phyloP scores from a whole-genome alignment of 2,329 filamentous ascomycete species.

The Boeremia lycopersici region DNA sequence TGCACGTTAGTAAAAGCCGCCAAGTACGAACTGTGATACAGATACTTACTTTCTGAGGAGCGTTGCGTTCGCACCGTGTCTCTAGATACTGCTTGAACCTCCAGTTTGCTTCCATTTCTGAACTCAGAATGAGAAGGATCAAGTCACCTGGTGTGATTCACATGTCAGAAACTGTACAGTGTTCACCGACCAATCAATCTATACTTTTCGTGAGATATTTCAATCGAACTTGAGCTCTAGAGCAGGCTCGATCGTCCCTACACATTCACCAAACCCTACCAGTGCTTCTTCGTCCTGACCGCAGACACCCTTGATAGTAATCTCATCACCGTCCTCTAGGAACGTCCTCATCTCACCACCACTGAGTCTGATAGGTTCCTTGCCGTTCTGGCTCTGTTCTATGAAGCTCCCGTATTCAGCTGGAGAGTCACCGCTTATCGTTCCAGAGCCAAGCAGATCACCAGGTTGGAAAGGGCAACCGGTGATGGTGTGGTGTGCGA shows the following conservation, averaged over 20 bases:
- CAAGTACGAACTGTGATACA: too few species aligned
- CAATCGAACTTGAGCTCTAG: slow-evolving; percentile 30
- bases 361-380: slow-evolving; percentile 64
- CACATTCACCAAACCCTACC: slow-evolving; percentile 78
- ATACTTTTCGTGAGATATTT: slow-evolving; percentile 1
- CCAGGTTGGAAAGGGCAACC: slow-evolving; percentile 77
- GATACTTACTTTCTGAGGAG: neutral
- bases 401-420: slow-evolving; percentile 70
- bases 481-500: slow-evolving; percentile 77
- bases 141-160: neutral
- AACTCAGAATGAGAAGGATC: too few species aligned
- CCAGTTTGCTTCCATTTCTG: neutral
- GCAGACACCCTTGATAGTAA: slow-evolving; percentile 69
- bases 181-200: neutral
- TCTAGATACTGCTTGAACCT: neutral
- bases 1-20: too few species aligned
- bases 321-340: slow-evolving; percentile 74
- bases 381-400: slow-evolving; percentile 74
- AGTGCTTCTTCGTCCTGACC: slow-evolving; percentile 66
- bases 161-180: neutral
- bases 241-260: slow-evolving; percentile 62
- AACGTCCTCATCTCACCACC: slow-evolving; percentile 73
- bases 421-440: slow-evolving; percentile 70
- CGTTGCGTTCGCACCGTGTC: too few species aligned
- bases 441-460: slow-evolving; percentile 78